A percentile compares a stretch with the other conserved stretches of the same genome.
Conservation (phyloP, 176 grass and related monocot species). For the Oropetium thomaeum region DNA sequence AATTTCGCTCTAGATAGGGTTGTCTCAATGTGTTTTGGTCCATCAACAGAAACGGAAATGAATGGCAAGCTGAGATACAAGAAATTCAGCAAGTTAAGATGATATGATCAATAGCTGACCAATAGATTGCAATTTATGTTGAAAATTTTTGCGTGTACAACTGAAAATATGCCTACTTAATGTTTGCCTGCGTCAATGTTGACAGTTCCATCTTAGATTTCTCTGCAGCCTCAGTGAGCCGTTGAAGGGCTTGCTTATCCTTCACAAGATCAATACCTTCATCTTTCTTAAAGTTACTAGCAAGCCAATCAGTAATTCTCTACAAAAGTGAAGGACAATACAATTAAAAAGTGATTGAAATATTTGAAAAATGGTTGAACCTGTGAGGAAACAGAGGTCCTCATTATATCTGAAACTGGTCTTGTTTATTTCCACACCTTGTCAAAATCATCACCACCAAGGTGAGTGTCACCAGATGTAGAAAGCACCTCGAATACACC, state of each 20-base stretch:
- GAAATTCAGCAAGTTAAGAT: constrained; percentile 3
- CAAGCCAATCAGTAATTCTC: constrained; percentile 97
- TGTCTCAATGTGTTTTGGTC: constrained; percentile 93
- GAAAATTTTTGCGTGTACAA: not conserved
- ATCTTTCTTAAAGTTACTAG: constrained; percentile 86
- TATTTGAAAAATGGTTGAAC: not conserved
- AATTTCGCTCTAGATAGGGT: constrained; percentile 92
- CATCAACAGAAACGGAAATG: constrained; percentile 90
- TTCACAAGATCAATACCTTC: constrained; percentile 93
- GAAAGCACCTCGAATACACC: constrained; percentile 72
- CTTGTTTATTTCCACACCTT: constrained; percentile 30
- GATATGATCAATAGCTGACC: not conserved
- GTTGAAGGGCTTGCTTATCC: constrained; percentile 98
- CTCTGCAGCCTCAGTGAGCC: constrained; percentile 92
- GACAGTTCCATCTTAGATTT: constrained; percentile 99
- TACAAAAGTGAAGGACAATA: constrained; percentile 33
- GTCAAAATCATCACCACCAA: constrained; percentile 67
- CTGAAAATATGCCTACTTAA: constrained; percentile 54
- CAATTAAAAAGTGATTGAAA: not conserved
- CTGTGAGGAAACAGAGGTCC: not conserved
- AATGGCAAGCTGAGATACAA: constrained; percentile 69
- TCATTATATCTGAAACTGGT: not conserved
- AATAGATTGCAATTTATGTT: not conserved
- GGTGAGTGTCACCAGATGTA: constrained; percentile 67
- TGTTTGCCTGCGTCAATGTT: constrained; percentile 83